phyloP scores from a whole-genome alignment of 495 filamentous ascomycete genomes.

The Penicillium cataractarum region DNA sequence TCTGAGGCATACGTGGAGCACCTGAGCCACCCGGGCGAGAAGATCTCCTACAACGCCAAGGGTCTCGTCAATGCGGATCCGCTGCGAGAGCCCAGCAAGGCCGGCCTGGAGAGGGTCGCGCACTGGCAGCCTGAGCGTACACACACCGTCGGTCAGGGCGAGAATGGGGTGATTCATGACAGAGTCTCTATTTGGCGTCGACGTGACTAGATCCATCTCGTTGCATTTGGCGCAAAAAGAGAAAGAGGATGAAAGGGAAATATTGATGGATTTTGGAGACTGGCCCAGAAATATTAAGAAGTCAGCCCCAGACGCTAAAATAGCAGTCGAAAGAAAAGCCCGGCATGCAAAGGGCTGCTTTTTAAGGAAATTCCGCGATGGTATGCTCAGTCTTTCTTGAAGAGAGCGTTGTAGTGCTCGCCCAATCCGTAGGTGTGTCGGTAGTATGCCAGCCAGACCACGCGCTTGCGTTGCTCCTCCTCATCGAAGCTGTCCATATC shows the following conservation, averaged over 20 bases:
- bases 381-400: conserved; percentile 24
- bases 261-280: neutral
- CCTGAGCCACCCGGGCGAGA: conserved; percentile 65
- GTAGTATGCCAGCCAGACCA: conserved; percentile 94
- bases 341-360: neutral
- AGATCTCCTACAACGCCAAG: conserved; percentile 62
- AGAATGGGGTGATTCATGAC: conserved; percentile 40
- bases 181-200: conserved; percentile 44
- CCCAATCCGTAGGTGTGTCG: conserved; percentile 88
- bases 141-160: conserved; percentile 53
- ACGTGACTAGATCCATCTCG: conserved; percentile 27
- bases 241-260: conserved; percentile 8
- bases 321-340: neutral
- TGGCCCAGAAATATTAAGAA: neutral
- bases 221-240: conserved; percentile 2
- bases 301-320: neutral
- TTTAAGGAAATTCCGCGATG: neutral
- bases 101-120: conserved; percentile 60
- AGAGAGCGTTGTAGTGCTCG: conserved; percentile 94
- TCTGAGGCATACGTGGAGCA: conserved; percentile 68
- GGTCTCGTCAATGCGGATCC: conserved; percentile 52
- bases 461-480: conserved; percentile 42
- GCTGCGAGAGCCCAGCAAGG: conserved; percentile 41
- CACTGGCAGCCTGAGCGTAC: conserved; percentile 71
- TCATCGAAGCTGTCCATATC: conserved; percentile 47